phyloP scores from a whole-genome alignment of 1,284 basidiomycete genomes.

The Microbotryomycetes sp. region DNA sequence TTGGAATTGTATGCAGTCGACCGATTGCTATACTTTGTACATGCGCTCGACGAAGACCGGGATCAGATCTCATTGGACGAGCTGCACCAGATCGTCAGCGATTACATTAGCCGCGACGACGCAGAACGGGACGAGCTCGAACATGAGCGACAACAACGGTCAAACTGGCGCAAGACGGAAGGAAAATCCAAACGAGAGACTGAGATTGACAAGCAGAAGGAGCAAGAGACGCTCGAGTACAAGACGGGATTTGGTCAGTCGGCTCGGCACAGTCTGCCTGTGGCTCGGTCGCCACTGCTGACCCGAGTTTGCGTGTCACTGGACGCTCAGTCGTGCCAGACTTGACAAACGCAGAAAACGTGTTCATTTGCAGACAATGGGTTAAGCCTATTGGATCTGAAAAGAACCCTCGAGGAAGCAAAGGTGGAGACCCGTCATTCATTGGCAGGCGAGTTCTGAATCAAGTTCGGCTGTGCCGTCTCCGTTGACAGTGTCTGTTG shows the following conservation, averaged over 20 bases:
- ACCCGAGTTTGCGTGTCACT: not conserved
- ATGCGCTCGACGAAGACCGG: constrained; percentile 17
- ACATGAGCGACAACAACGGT: constrained; percentile 12
- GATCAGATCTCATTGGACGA: constrained; percentile 23
- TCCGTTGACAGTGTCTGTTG: not conserved
- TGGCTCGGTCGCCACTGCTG: no score
- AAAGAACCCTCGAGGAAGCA: constrained; percentile 7
- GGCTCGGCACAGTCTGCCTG: not conserved
- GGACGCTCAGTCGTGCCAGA: constrained; percentile 25
- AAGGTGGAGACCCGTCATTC: constrained; percentile 31
- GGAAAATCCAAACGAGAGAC: constrained; percentile 29
- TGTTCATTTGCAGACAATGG: constrained; percentile 28
- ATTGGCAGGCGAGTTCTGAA: constrained; percentile 13
- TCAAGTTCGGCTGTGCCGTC: not conserved
- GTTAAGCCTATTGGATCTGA: constrained; percentile 9
- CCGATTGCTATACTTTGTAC: constrained; percentile 27
- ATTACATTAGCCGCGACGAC: constrained; percentile 29
- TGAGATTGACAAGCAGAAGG: constrained; percentile 22
- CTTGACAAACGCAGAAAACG: constrained; percentile 25
- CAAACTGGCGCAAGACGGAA: constrained; percentile 26
- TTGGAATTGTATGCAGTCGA: constrained; percentile 19
- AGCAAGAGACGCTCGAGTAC: constrained; percentile 22
- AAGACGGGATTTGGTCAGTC: constrained; percentile 26
- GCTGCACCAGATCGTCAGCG: constrained; percentile 19
- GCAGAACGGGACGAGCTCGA: constrained; percentile 15